These are phyloP conservation scores for Clonostachys rhizophaga DNA, from an alignment of 2,329 filamentous ascomycete species.

Conservation along the genomic window DNA sequence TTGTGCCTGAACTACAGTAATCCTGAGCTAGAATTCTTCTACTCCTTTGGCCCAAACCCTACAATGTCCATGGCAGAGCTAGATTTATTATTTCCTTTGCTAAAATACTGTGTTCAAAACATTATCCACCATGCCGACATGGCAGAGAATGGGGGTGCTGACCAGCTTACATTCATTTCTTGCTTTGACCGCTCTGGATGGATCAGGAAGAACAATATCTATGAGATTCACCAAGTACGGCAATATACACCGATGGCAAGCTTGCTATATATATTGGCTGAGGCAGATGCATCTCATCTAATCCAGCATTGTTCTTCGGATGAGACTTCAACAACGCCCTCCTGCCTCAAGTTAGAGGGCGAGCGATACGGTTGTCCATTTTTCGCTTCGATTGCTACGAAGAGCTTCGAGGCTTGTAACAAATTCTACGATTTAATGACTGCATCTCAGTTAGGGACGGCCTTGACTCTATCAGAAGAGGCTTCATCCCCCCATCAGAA, in stretches of 20 bases:
- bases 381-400: too few relatives aligned
- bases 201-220: constrained; percentile 19
- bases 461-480: too few relatives aligned
- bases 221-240: constrained; percentile 8
- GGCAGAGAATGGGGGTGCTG: constrained; percentile 15
- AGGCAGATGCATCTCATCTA: neutral
- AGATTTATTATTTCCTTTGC: constrained; percentile 28
- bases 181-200: constrained; percentile 17
- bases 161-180: constrained; percentile 21
- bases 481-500: too few relatives aligned
- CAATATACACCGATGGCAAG: constrained; percentile 14
- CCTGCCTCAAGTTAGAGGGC: too few relatives aligned
- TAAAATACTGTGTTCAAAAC: constrained; percentile 35
- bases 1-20: constrained; percentile 34
- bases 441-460: too few relatives aligned
- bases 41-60: too few relatives aligned
- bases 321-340: too few relatives aligned
- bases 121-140: constrained; percentile 32
- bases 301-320: too few relatives aligned
- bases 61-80: too few relatives aligned
- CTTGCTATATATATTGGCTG: constrained; percentile 28
- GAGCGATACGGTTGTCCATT: too few relatives aligned
- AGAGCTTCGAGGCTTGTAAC: too few relatives aligned
- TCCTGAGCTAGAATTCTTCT: neutral
- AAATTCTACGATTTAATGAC: too few relatives aligned